phyloP scores from a whole-genome alignment of 768 basidiomycete genomes.

The Pholiota microspora region DNA sequence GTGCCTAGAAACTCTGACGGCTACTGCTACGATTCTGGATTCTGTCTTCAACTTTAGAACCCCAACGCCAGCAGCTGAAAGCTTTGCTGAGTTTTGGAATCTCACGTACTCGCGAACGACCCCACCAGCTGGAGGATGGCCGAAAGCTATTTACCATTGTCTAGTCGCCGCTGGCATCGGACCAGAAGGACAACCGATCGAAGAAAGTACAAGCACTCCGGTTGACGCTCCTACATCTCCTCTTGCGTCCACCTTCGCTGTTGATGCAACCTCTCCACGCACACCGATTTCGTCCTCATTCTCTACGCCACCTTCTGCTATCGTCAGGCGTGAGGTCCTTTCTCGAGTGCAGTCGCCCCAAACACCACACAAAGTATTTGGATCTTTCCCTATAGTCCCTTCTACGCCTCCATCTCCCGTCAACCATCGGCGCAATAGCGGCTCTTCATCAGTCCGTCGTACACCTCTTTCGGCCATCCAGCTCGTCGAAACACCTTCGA shows the following conservation, averaged over 20 bases:
- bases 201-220: neutral
- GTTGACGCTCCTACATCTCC: neutral
- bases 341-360: slow-evolving; percentile 22
- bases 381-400: slow-evolving; percentile 19
- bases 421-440: slow-evolving; percentile 10
- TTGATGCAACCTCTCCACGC: slow-evolving; percentile 12
- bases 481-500: slow-evolving; percentile 26
- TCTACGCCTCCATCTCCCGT: slow-evolving; percentile 27
- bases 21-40: slow-evolving; percentile 49
- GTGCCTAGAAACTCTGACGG: slow-evolving; percentile 38
- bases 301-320: slow-evolving; percentile 20
- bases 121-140: slow-evolving; percentile 53
- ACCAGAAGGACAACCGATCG: neutral
- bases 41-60: slow-evolving; percentile 58
- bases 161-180: slow-evolving; percentile 17
- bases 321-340: slow-evolving; percentile 14
- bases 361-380: slow-evolving; percentile 26
- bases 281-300: slow-evolving; percentile 21
- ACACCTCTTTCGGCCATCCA: slow-evolving; percentile 22
- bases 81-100: slow-evolving; percentile 66
- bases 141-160: slow-evolving; percentile 31
- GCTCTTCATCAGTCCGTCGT: slow-evolving; percentile 4
- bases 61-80: slow-evolving; percentile 43
- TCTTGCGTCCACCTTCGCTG: slow-evolving; percentile 15
- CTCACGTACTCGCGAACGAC: slow-evolving; percentile 37